Evolutionary conservation across 2,329 filamentous ascomycete genomes (phyloP), one percentile per base, ranked within the genome.

Genomic region (Parascedosporium putredinis): DNA sequence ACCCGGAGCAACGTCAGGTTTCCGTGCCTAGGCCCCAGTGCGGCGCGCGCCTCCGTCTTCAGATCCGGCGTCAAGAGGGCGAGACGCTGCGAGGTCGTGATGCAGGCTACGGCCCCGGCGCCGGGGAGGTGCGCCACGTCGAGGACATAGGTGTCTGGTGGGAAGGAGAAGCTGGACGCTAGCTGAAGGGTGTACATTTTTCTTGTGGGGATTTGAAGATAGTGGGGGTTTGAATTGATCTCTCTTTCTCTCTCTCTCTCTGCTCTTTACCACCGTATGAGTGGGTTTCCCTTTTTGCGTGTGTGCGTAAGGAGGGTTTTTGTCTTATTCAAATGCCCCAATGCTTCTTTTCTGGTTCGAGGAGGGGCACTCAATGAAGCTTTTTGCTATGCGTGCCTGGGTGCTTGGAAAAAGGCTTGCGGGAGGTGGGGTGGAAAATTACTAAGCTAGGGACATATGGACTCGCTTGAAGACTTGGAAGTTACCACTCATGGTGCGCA

Each of bases 31-130:
- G 75, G 76, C 31, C 63, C 60, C 45, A 79, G 68, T 3, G 38
- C 38, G 23, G 73, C 55, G 3, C 76, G 72, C 0, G 76, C 71
- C 3, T 69, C 60, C 48, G 70, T 70, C 23, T 88, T 68, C 22
- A 71, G 73, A 1, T 67, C 55, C 0, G 82, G 75, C 60, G 86
- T 75, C 55, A 89, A 75, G 16, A 87, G 65, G 24, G 78, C 75
- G 18, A 90, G 69, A n/a, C 71, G 74, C 64, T 87, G 79, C 65
- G 88, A 83, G 0, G 85, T 87, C 3, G 81, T 77, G 51, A 85
- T 84, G 14, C 78, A 74, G 2, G 78, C 79, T 36, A 86, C 70
- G 4, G n/a, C n/a, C n/a, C 74, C 33, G 2, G 16, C 70, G 2
- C 66, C 61, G 1, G 67, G 56, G 3, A 75, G 67, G n/a, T 75